phyloP scores from a whole-genome alignment of 2,329 filamentous ascomycete genomes.

The Rhexocercosporidium sp. region DNA sequence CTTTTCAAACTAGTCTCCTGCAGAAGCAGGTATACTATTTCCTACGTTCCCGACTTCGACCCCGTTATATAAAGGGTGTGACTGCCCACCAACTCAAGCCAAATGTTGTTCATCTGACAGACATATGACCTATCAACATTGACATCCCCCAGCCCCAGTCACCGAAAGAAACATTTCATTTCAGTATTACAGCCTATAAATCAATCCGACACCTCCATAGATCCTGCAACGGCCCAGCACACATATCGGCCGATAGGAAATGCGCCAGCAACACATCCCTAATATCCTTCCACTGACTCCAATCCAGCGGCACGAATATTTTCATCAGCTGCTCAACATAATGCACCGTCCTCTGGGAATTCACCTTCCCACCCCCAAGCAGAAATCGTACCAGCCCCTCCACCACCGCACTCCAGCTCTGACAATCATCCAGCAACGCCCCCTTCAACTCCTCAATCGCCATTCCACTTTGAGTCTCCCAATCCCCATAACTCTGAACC shows the following conservation, averaged over 20 bases:
- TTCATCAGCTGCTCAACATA: conserved; percentile 13
- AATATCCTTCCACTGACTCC: neutral
- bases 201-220: conserved; percentile 13
- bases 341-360: neutral
- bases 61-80: too few species aligned
- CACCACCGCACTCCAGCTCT: neutral
- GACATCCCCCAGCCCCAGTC: too few species aligned
- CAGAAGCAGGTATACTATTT: too few species aligned
- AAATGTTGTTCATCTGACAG: too few species aligned
- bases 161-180: too few species aligned
- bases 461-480: neutral
- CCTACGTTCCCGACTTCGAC: neutral
- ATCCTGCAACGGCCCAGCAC: conserved; percentile 13
- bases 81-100: too few species aligned
- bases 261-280: conserved; percentile 1
- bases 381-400: neutral
- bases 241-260: conserved; percentile 5
- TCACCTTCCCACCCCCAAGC: neutral
- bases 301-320: conserved; percentile 6
- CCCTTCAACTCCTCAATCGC: neutral
- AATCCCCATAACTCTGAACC: neutral
- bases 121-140: neutral
- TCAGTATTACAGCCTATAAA: neutral
- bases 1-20: neutral
- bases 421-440: neutral